phyloP scores from a whole-genome alignment of 2,329 filamentous ascomycete genomes.

The Penicillium sp. region DNA sequence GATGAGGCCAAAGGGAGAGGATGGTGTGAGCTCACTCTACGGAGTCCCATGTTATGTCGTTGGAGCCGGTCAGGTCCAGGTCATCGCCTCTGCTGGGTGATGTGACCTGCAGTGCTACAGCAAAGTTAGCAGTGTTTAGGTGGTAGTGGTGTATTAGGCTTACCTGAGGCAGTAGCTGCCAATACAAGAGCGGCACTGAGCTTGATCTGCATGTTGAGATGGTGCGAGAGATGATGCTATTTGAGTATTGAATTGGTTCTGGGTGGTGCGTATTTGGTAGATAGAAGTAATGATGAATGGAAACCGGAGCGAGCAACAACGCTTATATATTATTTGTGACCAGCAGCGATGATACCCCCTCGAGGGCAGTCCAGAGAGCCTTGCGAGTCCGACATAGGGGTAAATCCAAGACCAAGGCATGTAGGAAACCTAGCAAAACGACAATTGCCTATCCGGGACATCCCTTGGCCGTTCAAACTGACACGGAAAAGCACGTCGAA shows the following conservation, averaged over 20 bases:
- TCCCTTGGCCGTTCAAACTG: background rate
- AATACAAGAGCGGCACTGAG: conserved; percentile 24
- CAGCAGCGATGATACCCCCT: too few species aligned
- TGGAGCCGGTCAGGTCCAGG: conserved; percentile 34
- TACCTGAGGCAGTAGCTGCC: conserved; percentile 29
- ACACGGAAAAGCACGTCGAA: background rate
- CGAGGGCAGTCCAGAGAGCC: background rate
- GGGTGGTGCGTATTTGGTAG: background rate
- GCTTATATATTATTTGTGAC: background rate
- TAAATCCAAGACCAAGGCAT: background rate
- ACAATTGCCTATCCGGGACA: background rate
- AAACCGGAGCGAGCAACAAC: background rate
- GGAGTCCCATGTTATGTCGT: conserved; percentile 37
- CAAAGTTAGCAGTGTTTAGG: background rate
- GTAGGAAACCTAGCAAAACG: background rate
- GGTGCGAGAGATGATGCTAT: background rate
- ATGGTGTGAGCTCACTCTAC: conserved; percentile 27
- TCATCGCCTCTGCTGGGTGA: conserved; percentile 28
- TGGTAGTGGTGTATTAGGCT: background rate
- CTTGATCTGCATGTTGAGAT: conserved; percentile 26
- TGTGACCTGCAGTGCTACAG: conserved; percentile 32
- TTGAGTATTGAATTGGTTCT: background rate
- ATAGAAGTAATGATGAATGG: background rate
- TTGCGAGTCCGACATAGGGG: background rate
- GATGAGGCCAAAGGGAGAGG: background rate